Evolutionary conservation across 2,329 filamentous ascomycete species (phyloP).

Genomic region (Nemania sp.): DNA sequence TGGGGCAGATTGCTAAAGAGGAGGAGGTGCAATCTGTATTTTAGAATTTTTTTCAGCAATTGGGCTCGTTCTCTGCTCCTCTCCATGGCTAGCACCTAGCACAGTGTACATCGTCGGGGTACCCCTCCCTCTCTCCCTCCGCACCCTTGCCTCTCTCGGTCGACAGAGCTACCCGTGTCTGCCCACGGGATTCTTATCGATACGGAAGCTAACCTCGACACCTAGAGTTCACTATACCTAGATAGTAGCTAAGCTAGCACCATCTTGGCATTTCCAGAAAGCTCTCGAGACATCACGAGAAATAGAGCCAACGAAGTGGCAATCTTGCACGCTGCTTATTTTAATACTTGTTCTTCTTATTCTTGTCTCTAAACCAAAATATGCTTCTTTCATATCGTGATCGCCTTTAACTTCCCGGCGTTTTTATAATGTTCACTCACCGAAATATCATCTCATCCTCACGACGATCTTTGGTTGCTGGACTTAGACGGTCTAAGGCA

Average conservation of each 20-base stretch:
- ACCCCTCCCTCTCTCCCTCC: not conserved
- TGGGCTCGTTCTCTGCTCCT: too few relatives aligned
- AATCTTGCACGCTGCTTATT: constrained; percentile 31
- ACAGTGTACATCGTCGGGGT: constrained; percentile 21
- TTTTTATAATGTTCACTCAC: constrained; percentile 55
- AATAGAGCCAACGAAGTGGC: constrained; percentile 16
- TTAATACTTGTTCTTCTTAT: constrained; percentile 20
- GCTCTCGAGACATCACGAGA: constrained; percentile 43
- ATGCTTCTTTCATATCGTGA: not conserved
- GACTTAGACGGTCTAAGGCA: constrained; percentile 43
- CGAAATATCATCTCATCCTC: constrained; percentile 54
- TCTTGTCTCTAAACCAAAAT: not conserved
- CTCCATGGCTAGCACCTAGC: constrained; percentile 23
- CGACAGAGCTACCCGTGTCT: not conserved
- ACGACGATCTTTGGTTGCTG: constrained; percentile 50
- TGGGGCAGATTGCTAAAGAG: constrained; percentile 45
- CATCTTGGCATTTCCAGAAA: constrained; percentile 49
- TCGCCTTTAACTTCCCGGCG: not conserved
- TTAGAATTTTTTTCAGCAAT: constrained; percentile 45
- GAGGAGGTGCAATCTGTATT: constrained; percentile 46
- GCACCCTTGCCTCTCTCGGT: constrained; percentile 5
- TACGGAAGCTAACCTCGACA: too few relatives aligned
- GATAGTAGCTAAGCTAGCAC: constrained; percentile 16
- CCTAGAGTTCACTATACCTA: not conserved
- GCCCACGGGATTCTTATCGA: not conserved